Evolutionary conservation across 208 protist species (phyloP).

Genomic region (Trypanosoma scelopori): DNA sequence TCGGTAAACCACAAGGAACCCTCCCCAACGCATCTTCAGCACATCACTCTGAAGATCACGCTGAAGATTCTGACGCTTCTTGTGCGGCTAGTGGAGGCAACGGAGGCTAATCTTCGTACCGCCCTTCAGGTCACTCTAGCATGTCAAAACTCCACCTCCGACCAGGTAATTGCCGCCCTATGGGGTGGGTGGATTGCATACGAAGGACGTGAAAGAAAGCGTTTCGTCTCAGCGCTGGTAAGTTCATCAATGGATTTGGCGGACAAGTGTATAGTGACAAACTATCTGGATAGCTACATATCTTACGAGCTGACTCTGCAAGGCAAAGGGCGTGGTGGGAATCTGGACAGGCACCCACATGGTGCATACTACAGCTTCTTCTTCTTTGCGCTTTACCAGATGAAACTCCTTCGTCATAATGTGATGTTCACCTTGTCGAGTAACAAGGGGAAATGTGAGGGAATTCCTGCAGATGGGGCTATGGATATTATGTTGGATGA

Average conservation of each 20-base stretch:
- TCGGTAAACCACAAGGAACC: neutral
- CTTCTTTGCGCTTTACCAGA: slow-evolving; percentile 30
- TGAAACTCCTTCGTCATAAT: slow-evolving; percentile 16
- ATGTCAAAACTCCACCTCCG: slow-evolving; percentile 14
- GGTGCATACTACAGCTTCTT: slow-evolving; percentile 31
- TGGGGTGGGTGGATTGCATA: slow-evolving; percentile 34
- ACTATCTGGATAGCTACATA: slow-evolving; percentile 31
- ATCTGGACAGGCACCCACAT: slow-evolving; percentile 4
- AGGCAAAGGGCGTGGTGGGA: slow-evolving; percentile 5
- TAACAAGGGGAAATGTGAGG: neutral
- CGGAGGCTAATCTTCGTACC: slow-evolving; percentile 14
- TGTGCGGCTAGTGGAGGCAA: slow-evolving; percentile 12
- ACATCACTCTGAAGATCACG: slow-evolving; percentile 16
- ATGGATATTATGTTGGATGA: slow-evolving; percentile 3
- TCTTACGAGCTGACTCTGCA: slow-evolving; percentile 14
- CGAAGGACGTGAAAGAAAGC: slow-evolving; percentile 28
- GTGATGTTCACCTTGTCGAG: neutral
- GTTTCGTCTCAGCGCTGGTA: slow-evolving; percentile 26
- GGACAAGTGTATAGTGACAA: slow-evolving; percentile 19
- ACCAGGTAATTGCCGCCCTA: slow-evolving; percentile 16
- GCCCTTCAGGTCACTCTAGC: slow-evolving; percentile 20
- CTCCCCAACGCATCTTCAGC: slow-evolving; percentile 1
- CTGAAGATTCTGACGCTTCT: slow-evolving; percentile 24
- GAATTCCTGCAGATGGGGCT: neutral
- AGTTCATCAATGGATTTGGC: slow-evolving; percentile 18